Base-by-base conservation (phyloP, 2,329 filamentous ascomycete species). In the Bipolaris victoriae region DNA sequence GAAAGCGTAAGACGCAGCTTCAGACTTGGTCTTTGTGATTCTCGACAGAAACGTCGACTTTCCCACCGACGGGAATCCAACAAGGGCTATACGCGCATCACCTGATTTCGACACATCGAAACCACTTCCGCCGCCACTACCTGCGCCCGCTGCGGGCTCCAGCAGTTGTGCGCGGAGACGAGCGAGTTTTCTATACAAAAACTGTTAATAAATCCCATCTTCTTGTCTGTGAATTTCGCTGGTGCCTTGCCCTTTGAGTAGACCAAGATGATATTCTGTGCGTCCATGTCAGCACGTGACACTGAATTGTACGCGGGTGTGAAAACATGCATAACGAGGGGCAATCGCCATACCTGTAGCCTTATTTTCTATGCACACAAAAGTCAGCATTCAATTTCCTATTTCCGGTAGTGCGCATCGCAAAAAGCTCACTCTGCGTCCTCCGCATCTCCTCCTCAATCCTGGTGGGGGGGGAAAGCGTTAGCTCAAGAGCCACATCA, bases 361-460 rank as follows among this genome's bases (percentile, higher is more conserved):
- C 87, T 99, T 99, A 76, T 99, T 99, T 81, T 99, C 94, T 97
- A 72, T 71, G 61, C 59, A 40, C 37, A 44, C 10, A 11, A 13
- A 13, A 13, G 60, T 82, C 64, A 83, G 79, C 63, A 55, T 49
- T 16, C 22, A 4, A 11, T 44, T 7, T 31, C 18, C 40, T 26
- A 18, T n/a, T 10, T 35, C 9, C 11, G 18, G 3, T 15, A 24
- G 20, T n/a, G 4, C 24, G 49, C 26, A 43, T 45, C 13, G 24
- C 35, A 45, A 46, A n/a, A 65, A 16, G 64, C 68, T 83, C 87
- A 97, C 94, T 99, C 83, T 99, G 95, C 72, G 95, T 99, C 87
- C 87, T 94, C 78, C 87, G 89, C 95, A 99, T 99, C 89, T 99
- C 95, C 81, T 97, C 93, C 86, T 99, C 95, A 73, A 99, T 99